Evolutionary conservation across 1,284 basidiomycete species (phyloP).

Genomic region (Cryptococcus maquisensis): DNA sequence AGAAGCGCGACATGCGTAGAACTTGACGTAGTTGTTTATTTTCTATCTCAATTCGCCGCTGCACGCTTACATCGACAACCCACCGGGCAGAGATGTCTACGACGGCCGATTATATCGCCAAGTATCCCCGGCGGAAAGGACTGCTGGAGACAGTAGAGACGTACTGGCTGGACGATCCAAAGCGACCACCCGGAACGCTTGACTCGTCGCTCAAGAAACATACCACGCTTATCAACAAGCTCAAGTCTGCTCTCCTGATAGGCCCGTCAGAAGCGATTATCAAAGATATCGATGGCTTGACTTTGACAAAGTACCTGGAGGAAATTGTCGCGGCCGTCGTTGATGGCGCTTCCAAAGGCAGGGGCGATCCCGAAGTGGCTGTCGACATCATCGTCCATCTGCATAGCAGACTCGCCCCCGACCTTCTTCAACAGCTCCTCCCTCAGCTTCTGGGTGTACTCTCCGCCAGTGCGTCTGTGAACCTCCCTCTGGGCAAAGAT

Average conservation of each 20-base stretch:
- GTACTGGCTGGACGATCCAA: slow-evolving; percentile 47
- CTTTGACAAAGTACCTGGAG: slow-evolving; percentile 92
- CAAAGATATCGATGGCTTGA: slow-evolving; percentile 84
- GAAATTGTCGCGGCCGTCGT: slow-evolving; percentile 83
- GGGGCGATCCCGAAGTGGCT: slow-evolving; percentile 80
- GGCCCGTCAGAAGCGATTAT: slow-evolving; percentile 64
- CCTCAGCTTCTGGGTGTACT: slow-evolving; percentile 64
- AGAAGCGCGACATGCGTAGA: too few relatives aligned
- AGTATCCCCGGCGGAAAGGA: slow-evolving; percentile 33
- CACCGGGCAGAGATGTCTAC: slow-evolving; percentile 8
- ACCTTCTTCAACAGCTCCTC: slow-evolving; percentile 71
- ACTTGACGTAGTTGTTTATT: too few relatives aligned
- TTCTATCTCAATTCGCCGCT: too few relatives aligned
- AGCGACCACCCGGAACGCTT: slow-evolving; percentile 51
- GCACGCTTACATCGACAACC: too few relatives aligned
- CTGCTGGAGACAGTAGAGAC: slow-evolving; percentile 38
- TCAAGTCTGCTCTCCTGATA: slow-evolving; percentile 53
- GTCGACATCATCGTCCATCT: slow-evolving; percentile 88
- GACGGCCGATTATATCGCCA: slow-evolving; percentile 44
- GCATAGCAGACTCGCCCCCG: slow-evolving; percentile 75
- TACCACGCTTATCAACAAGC: slow-evolving; percentile 85
- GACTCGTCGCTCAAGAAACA: slow-evolving; percentile 93
- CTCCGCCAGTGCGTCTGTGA: slow-evolving; percentile 34
- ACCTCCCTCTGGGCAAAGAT: slow-evolving; percentile 34
- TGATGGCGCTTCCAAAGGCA: slow-evolving; percentile 81